Base-by-base conservation (phyloP, 345 rosid species). In the Murraya koenigii region DNA sequence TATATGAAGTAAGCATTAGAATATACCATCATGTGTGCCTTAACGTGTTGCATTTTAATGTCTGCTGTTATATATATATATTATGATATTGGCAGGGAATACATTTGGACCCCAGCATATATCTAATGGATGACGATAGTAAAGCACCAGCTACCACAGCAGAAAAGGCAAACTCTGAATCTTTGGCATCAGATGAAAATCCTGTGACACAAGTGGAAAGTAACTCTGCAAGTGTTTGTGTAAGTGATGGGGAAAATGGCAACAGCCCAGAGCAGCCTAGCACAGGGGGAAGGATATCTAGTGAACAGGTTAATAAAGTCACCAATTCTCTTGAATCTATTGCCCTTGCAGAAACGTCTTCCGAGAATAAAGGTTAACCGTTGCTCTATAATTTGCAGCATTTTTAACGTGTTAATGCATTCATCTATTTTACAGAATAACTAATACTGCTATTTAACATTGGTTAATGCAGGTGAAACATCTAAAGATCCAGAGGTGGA, bases 81-180 rank as follows among this genome's bases (percentile, higher is more conserved):
- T 74, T 33, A 1, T 33, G 69, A 76, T 80, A 58, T 76, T 84
- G 72, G 39, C 83, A 97, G 99, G 99, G 99, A 67, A 85, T 91
- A 83, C 98, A 97, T 91, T 85, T 97, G 85, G 98, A 97, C 78
- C 99, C 98, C 77, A 97, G 95, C 87, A 97, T 97, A 67, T 97
- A 97, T 86, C 85, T 97, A 73, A 94, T 93, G 92, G 97, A 94
- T 58, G 98, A 97, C 44, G 98, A 89, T 71, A 87, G 85, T 73
- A 94, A 93, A 89, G 56, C 79, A 61, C 81, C 92, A 69, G 78
- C 86, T 55, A 80, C 80, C 70, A 66, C 82, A 14, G 79, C 91
- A 44, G 89, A 83, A 66, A 88, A 85, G 75, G 65, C 78, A 73
- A 78, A 78, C 60, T 33, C 85, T 66, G 80, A 14, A 64, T 80